These are phyloP conservation scores for Dioscorea dumetorum DNA, from an alignment of 106 monocot genomes.

Conservation along the genomic window DNA sequence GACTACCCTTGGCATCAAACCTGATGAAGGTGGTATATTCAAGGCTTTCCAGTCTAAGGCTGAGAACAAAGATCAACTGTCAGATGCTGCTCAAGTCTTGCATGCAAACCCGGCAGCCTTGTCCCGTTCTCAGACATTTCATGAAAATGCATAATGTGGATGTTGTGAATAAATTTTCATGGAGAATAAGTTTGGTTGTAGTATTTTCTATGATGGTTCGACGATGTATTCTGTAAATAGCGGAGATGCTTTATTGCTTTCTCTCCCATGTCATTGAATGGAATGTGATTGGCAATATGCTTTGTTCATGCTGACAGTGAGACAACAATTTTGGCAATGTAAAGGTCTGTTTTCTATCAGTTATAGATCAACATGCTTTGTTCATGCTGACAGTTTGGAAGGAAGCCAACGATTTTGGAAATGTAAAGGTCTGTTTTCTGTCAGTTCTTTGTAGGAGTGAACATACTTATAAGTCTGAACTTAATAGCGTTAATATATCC, in stretches of 20 bases:
- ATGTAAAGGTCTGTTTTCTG: no score
- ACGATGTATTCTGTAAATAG: not conserved
- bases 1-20: slow-evolving; percentile 75
- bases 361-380: no score
- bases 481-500: no score
- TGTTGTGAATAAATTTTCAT: not conserved
- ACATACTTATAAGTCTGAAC: no score
- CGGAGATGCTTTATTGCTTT: slow-evolving; percentile 24
- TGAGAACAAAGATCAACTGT: slow-evolving; percentile 8
- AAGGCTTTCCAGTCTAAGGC: slow-evolving; percentile 43
- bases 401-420: no score
- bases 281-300: not conserved
- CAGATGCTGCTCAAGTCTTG: slow-evolving; percentile 32
- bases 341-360: no score
- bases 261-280: slow-evolving; percentile 13
- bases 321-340: no score
- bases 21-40: slow-evolving; percentile 46
- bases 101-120: slow-evolving; percentile 84
- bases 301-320: not conserved
- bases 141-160: slow-evolving; percentile 42
- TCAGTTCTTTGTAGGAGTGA: no score
- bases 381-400: no score
- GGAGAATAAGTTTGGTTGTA: not conserved
- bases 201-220: not conserved
- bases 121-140: slow-evolving; percentile 77